Percentiles rank a stretch among this genome's conserved stretches.
phyloP scores from a whole-genome alignment of 2,329 filamentous ascomycete genomes.

The Plenodomus biglobosus region DNA sequence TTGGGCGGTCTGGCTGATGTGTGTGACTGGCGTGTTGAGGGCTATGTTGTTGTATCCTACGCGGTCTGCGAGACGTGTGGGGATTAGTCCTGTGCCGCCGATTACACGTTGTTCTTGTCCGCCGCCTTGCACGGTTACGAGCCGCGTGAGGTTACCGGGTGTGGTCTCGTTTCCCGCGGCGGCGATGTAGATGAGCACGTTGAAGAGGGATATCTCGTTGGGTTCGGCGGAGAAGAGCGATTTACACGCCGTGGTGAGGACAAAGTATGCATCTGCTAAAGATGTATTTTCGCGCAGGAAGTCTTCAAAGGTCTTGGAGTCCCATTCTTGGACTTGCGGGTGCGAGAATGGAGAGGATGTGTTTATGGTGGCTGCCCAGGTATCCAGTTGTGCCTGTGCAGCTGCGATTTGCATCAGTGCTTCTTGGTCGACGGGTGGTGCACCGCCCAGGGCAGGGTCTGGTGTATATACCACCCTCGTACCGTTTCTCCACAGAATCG shows the following conservation, averaged over 20 bases:
- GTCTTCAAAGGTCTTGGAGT: constrained; percentile 14
- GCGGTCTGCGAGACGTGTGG: constrained; percentile 14
- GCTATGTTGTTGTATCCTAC: constrained; percentile 17
- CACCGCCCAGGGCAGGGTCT: constrained; percentile 12
- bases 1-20: constrained; percentile 12
- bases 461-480: constrained; percentile 11
- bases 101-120: constrained; percentile 23
- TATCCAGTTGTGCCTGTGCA: constrained; percentile 15
- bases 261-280: constrained; percentile 11
- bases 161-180: constrained; percentile 21
- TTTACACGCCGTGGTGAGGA: constrained; percentile 14
- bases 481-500: constrained; percentile 18
- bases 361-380: constrained; percentile 22
- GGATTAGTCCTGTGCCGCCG: constrained; percentile 27
- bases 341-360: constrained; percentile 19
- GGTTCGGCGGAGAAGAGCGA: constrained; percentile 17
- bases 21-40: constrained; percentile 18
- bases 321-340: constrained; percentile 13
- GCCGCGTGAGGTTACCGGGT: constrained; percentile 13
- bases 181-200: constrained; percentile 23
- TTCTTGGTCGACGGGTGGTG: constrained; percentile 12
- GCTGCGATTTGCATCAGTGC: constrained; percentile 14
- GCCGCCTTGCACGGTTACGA: constrained; percentile 12
- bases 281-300: constrained; percentile 6
- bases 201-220: constrained; percentile 17